Base-by-base conservation (phyloP, 2,329 filamentous ascomycete species). In the Alternaria triticina region DNA sequence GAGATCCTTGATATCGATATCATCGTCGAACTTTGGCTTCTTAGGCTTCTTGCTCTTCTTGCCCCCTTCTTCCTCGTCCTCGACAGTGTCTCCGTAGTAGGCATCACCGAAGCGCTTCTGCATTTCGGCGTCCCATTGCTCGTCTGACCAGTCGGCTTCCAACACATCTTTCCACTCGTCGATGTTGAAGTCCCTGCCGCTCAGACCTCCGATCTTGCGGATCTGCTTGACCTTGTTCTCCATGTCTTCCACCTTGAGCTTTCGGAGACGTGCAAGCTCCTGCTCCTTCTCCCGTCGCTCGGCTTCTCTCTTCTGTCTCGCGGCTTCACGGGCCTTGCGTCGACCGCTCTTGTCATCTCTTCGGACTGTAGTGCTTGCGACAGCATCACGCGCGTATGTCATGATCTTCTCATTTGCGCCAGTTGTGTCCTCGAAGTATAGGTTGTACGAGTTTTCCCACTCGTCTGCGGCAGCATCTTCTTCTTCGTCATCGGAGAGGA, bases 1-100 rank as follows among this genome's bases (percentile, higher is more conserved):
- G 54, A 97, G 86, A 78, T 97, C 95, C 65, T 91, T 93, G 82
- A 99, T 98, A 77, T 98, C 94, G 72, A 99, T 97, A 77, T 99
- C 96, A 74, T 98, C 94, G 73, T 97, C 93, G 91, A 95, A 99
- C 66, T 89, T 92, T 10, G 93, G 93, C 82, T 97, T 97, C 85
- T 92, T 93, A 10, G 87, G 82, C 69, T 88, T 89, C 75, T 87
- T 89, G 61, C 57, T 33, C 57, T 63, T 63, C 22, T 64, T 70
- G 54, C 76, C 61, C 5, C 28, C 82, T 8, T 80, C 84, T 4
- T 73, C 76, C 3, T 73, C 76, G 11, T 74, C 77, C 1, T 64
- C 68, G 7, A 82, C 86, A 11, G 83, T 81, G 54, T 90, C 86
- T 10, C 89, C 91, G 73, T 99, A 99, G 82, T 99, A 99, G 10